Evolutionary conservation across 208 protist genomes (phyloP), one percentile per base, ranked within the genome.

Genomic region (Trypanosoma vivax): DNA sequence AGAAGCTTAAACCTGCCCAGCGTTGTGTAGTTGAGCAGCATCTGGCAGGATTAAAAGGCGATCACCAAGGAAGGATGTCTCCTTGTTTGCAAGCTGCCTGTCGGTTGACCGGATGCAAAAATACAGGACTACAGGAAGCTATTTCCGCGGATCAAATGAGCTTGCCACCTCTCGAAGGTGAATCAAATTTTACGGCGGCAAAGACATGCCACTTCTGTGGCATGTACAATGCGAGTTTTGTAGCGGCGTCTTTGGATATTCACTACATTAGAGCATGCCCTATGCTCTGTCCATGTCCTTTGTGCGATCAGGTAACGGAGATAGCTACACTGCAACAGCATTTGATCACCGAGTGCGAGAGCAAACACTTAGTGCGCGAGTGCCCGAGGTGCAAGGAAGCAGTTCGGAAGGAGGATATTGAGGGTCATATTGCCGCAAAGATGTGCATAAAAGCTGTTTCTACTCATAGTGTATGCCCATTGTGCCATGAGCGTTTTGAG

Each of bases 241-340:
- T 64, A 11, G 83, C 88, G 37, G 65, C 79, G 24, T 75, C 67
- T 16, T 46, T 96, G 18, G 85, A 95, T 49, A 61, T 87, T 42
- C 90, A 96, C 71, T 94, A 89, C 45, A 70, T 92, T 31, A 74
- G 79, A 10, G 65, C 64, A 0, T 96, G 90, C 51, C 90, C 90
- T 35, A 94, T 96, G 90, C 76, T 96, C 14, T 92, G 83, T 55
- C 87, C 80, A 10, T 96, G 90, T 52, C 87, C 83, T 24, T 63
- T 94, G 46, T 96, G 90, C 41, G 80, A 90, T 41, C 88, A 96
- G 73, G 83, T 96, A 28, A 94, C 85, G 23, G 85, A 96, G 61
- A 92, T 96, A 46, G 71, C 77, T 49, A 83, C 75, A 19, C 65
- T 96, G 46, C 83, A 93, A 65, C 68, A 90, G 54, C 90, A 96